A percentile compares a stretch with the other conserved stretches of the same genome.
phyloP scores from a whole-genome alignment of 1,284 basidiomycete genomes.

The Wallemia hederae region DNA sequence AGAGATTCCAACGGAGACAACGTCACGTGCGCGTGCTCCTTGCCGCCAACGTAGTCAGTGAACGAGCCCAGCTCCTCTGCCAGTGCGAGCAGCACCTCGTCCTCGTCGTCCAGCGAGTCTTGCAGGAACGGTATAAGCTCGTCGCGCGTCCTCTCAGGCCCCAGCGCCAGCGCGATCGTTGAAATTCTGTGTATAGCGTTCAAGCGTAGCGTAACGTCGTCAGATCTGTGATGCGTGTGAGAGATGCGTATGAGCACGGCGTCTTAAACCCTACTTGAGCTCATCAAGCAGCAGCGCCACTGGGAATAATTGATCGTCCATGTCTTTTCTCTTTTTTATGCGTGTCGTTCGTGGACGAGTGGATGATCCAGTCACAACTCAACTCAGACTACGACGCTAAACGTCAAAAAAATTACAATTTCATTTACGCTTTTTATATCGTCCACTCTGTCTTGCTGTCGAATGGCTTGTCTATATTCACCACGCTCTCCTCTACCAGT shows the following conservation, averaged over 20 bases:
- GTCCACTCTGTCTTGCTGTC: conserved; percentile 37
- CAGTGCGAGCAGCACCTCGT: conserved; percentile 85
- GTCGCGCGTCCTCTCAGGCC: conserved; percentile 75
- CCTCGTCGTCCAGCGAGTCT: conserved; percentile 95
- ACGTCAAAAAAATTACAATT: neutral
- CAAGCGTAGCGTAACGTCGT: conserved; percentile 74
- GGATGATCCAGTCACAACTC: neutral
- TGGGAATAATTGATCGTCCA: conserved; percentile 10
- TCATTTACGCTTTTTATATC: neutral
- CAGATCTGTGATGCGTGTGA: neutral
- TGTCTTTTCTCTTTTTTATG: neutral
- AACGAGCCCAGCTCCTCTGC: conserved; percentile 83
- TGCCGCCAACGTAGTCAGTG: conserved; percentile 83
- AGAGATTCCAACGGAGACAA: conserved; percentile 85
- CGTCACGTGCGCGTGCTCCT: conserved; percentile 58
- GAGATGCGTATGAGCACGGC: neutral
- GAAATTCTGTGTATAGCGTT: conserved; percentile 95
- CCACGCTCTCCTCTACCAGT: conserved; percentile 61
- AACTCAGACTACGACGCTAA: no score
- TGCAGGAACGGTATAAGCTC: conserved; percentile 84
- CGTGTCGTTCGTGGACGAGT: neutral
- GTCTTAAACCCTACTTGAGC: conserved; percentile 33
- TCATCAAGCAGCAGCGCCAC: conserved; percentile 58
- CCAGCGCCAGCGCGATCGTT: conserved; percentile 90
- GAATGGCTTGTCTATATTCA: conserved; percentile 58